Conservation (phyloP, 352 stramenopile species). For the Globisporangium abappressorium region DNA sequence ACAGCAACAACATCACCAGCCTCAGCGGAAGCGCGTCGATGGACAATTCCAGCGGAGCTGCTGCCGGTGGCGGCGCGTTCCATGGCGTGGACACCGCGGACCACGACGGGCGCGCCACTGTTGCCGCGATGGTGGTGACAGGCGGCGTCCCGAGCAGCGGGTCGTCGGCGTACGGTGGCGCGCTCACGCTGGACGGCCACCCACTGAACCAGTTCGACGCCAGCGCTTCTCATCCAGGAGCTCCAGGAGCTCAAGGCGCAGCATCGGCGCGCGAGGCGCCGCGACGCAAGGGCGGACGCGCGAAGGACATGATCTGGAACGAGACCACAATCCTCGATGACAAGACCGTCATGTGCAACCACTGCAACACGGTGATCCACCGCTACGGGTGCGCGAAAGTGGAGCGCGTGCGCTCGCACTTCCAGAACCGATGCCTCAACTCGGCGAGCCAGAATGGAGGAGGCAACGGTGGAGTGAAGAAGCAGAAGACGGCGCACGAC, state of each 20-base stretch:
- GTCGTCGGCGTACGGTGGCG: background rate
- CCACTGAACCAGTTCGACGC: slow-evolving; percentile 12
- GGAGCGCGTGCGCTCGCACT: slow-evolving; percentile 67
- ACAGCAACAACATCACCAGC: background rate
- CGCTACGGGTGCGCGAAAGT: slow-evolving; percentile 68
- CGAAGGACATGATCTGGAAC: slow-evolving; percentile 54
- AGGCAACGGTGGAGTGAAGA: slow-evolving; percentile 18
- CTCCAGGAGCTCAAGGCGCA: background rate
- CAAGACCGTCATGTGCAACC: slow-evolving; percentile 71
- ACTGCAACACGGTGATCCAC: slow-evolving; percentile 61
- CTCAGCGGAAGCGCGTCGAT: background rate
- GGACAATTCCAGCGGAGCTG: background rate
- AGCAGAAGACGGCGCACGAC: background rate
- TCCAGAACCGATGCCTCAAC: slow-evolving; percentile 54
- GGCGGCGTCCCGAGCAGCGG: too few species aligned
- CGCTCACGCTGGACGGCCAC: slow-evolving; percentile 9
- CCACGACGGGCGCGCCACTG: slow-evolving; percentile 6
- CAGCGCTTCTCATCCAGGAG: background rate
- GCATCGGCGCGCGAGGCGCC: background rate
- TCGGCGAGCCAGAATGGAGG: background rate
- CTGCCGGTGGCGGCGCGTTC: background rate
- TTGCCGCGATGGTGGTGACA: background rate
- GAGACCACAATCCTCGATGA: slow-evolving; percentile 49
- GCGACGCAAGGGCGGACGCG: slow-evolving; percentile 49
- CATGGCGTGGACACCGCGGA: slow-evolving; percentile 7